Evolutionary conservation across 495 filamentous ascomycete genomes (phyloP).

Genomic region (Podospora pseudoanserina): DNA sequence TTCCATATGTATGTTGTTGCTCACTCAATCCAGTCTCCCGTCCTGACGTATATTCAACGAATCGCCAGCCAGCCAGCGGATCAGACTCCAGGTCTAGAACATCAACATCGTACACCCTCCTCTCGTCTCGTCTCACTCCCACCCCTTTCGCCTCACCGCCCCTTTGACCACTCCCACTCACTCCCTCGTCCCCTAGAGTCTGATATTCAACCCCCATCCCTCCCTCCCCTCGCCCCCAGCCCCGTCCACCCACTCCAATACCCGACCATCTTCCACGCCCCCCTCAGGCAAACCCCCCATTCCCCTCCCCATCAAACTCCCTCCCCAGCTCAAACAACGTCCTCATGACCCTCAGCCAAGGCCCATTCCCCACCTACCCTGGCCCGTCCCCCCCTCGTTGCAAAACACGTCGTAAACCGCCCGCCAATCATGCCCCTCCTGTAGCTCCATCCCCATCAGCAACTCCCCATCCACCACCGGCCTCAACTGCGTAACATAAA

Average conservation of each 20-base stretch:
- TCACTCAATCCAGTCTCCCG: background rate
- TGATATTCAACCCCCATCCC: conserved; percentile 30
- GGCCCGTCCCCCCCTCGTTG: conserved; percentile 1
- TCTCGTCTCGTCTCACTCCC: too few species aligned
- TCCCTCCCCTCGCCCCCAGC: conserved; percentile 21
- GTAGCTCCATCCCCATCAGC: conserved; percentile 11
- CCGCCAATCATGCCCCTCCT: conserved; percentile 17
- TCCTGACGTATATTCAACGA: background rate
- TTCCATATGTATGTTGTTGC: background rate
- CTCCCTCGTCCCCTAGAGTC: conserved; percentile 19
- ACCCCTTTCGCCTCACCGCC: background rate
- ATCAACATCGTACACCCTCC: background rate
- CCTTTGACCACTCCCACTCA: too few species aligned
- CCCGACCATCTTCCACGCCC: conserved; percentile 28
- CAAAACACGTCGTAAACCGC: conserved; percentile 14
- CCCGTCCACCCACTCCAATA: conserved; percentile 33
- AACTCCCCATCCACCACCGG: conserved; percentile 26
- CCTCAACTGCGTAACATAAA: conserved; percentile 33
- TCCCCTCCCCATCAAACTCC: conserved; percentile 3
- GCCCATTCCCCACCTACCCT: conserved; percentile 11
- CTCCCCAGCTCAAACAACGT: conserved; percentile 28
- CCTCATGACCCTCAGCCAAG: conserved; percentile 26
- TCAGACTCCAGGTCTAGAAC: background rate
- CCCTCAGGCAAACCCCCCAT: conserved; percentile 22
- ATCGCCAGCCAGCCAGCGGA: background rate